Evolutionary conservation across 768 basidiomycete species (phyloP), one percentile per base, ranked within the genome.

Genomic region (Tricholoma bakamatsutake): DNA sequence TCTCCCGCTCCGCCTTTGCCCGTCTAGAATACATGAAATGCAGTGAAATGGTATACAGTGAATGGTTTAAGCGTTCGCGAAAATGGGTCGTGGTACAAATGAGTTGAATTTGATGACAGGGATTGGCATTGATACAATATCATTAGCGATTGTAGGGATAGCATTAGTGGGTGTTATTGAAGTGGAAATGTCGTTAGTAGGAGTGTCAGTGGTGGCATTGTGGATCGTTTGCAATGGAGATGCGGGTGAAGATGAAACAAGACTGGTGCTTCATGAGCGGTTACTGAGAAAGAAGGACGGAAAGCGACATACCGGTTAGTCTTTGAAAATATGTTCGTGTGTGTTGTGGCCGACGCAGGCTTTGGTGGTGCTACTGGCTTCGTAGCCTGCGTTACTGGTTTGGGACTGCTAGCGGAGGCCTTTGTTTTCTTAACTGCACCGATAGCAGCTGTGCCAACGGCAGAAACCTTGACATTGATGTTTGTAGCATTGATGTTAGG

Each of bases 1-100:
- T 90, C 64, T 84, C 84, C 64, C 80, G 76, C 70, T 93, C 90
- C 11, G 83, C 84, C 71, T 75, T 84, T 40, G 88, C 87, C 18
- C 88, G 87, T 61, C 88, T 90, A 64, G 53, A 49, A 64, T 61
- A 57, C 56, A 63, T 58, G 64, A 48, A 56, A 49, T 59, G 52
- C 54, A 31, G 40, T 48, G 55, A 52, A 60, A 60, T 66, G 57
- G 61, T 62, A 69, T 69, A 66, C 56, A 66, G 43, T 54, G 53
- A 15, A 42, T 50, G 54, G 30, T 71, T 89, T 71, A 91, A 57
- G 86, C 86, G 60, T 72, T 69, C 45, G 80, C 80, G 64, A 89
- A 90, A 27, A 91, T 73, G 34, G 87, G 75, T 54, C 77, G 87
- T 13, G 88, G 88, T 56, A 80, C 74, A 64, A 83, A 88, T 59